phyloP scores from a whole-genome alignment of 805 yeast species.

The Ascoidea tarda region DNA sequence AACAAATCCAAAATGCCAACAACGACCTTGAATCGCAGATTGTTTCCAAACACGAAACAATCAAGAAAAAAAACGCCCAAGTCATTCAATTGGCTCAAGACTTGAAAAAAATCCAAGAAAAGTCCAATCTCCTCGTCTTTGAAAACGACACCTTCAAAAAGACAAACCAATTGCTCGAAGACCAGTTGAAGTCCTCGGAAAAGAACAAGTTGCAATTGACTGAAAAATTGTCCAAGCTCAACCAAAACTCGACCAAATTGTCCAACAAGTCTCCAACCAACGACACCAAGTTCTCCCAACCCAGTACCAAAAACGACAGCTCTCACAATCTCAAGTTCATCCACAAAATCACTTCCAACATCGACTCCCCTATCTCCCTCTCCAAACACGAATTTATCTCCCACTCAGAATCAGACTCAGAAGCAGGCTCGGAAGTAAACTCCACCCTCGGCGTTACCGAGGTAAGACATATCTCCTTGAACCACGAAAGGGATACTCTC shows the following conservation, averaged over 20 bases:
- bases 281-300: background rate
- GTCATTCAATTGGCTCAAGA: background rate
- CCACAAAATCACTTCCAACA: too few relatives aligned
- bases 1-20: background rate
- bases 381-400: too few relatives aligned
- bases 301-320: too few relatives aligned
- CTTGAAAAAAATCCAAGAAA: too few relatives aligned
- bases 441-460: too few relatives aligned
- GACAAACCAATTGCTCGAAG: background rate
- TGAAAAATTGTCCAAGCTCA: background rate
- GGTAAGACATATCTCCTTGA: too few relatives aligned
- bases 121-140: background rate
- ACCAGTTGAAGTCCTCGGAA: background rate
- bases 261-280: background rate
- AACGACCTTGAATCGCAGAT: background rate
- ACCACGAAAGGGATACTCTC: too few relatives aligned
- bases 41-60: background rate
- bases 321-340: too few relatives aligned
- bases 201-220: background rate
- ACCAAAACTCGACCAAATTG: background rate
- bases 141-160: background rate
- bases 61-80: background rate
- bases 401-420: too few relatives aligned
- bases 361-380: too few relatives aligned
- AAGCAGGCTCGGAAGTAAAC: too few relatives aligned